Percentiles rank a stretch among this genome's conserved stretches.
phyloP scores from a whole-genome alignment of 108 stramenopile genomes.

The Parmales sp. region DNA sequence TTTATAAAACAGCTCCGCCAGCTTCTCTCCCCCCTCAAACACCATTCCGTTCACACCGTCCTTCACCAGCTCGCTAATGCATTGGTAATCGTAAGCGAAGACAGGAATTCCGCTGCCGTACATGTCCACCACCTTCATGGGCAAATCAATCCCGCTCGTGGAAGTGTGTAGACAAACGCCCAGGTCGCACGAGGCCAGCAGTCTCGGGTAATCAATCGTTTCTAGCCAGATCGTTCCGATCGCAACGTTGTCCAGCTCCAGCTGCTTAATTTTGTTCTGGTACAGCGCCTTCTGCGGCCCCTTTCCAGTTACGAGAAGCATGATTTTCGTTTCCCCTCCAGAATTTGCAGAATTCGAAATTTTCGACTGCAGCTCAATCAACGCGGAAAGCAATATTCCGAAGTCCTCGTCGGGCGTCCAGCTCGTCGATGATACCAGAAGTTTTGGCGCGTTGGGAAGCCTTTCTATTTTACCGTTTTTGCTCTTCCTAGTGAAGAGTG shows the following conservation, averaged over 20 bases:
- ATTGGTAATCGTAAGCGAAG: slow-evolving; percentile 72
- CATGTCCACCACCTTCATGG: slow-evolving; percentile 98
- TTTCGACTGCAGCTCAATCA: slow-evolving; percentile 47
- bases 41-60: slow-evolving; percentile 72
- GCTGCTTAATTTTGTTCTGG: slow-evolving; percentile 39
- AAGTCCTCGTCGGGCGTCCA: slow-evolving; percentile 99
- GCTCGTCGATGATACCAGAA: slow-evolving; percentile 82
- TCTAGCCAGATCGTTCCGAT: slow-evolving; percentile 87
- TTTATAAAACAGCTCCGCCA: no score
- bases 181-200: slow-evolving; percentile 73
- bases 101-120: slow-evolving; percentile 93
- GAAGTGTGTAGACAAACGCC: slow-evolving; percentile 94
- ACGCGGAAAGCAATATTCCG: slow-evolving; percentile 73
- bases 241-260: slow-evolving; percentile 26
- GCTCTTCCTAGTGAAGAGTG: slow-evolving; percentile 47
- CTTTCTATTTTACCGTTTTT: slow-evolving; percentile 8
- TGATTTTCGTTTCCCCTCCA: slow-evolving; percentile 27
- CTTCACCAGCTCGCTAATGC: slow-evolving; percentile 78
- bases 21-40: slow-evolving; percentile 48
- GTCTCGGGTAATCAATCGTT: slow-evolving; percentile 77
- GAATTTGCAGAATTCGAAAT: slow-evolving; percentile 13
- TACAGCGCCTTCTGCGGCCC: slow-evolving; percentile 78
- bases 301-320: slow-evolving; percentile 93
- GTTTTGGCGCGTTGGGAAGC: slow-evolving; percentile 59
- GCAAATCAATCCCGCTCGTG: slow-evolving; percentile 90